Base-by-base conservation (phyloP, 257 asterid genomes). In the Haberlea rhodopensis region DNA sequence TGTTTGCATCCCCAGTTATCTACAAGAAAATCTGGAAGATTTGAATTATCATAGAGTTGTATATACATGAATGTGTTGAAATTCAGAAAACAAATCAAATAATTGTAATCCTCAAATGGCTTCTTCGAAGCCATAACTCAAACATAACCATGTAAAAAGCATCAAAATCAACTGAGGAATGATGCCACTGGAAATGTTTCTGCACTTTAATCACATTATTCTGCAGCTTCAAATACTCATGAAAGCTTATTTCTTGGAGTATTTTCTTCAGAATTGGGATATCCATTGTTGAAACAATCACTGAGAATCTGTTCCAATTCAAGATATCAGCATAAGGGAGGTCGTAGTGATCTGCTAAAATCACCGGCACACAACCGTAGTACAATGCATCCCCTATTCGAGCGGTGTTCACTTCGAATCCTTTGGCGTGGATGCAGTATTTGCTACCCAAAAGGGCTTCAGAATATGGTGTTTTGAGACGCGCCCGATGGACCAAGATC, bases 391-490 rank as follows among this genome's bases (percentile, higher is more conserved):
- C 97, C 11, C 85, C 95, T 5, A 90, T 75, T 2, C 97, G 75
- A 0, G 96, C 97, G 0, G 99, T 94, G 88, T 94, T 94, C 1
- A 94, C 87, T 67, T 94, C 99, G 27, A 82, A 94, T 3, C 99
- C 99, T 75, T 87, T 94, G 1, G 95, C 99, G 4, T 87, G 96
- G 45, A 94, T 75, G 86, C 99, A 94, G 76, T 76, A 94, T 65
- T 85, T 87, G 85, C 99, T 94, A 5, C 82, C 76, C 5, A 84
- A 15, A 5, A 86, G 94, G 11, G 95, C 82, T 62, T 90, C 95
- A 0, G 99, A 86, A 51, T 94, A 90, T 0, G 99, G 85, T 2
- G 92, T 90, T 72, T 87, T 80, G 25, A 92, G 81, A 5, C 95
- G 81, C 1, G 77, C 40, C 0, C 66, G 70, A 51, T 94, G 96